Percentiles rank a stretch among this genome's conserved stretches.
phyloP scores from a whole-genome alignment of 169 alveolate species.

The Eimeria zaria region DNA sequence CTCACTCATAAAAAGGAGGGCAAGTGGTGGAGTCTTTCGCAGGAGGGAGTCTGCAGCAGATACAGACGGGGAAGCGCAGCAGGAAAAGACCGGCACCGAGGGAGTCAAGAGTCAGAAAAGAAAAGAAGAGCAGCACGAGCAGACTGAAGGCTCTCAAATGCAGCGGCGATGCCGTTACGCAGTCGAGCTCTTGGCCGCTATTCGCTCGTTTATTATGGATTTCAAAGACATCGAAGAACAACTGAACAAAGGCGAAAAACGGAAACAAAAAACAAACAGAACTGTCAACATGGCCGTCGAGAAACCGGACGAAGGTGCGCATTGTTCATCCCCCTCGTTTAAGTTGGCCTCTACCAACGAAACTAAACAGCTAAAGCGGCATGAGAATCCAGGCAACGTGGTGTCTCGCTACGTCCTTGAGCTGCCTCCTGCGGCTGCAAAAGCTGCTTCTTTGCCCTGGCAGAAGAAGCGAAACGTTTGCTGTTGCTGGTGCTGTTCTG shows the following conservation, averaged over 20 bases:
- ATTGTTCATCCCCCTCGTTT: neutral
- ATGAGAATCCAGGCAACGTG: neutral
- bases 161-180: constrained; percentile 62
- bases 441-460: neutral
- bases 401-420: neutral
- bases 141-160: neutral
- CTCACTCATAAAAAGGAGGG: neutral
- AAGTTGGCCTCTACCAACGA: neutral
- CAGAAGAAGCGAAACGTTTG: neutral
- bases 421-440: neutral
- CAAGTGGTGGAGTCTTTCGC: neutral
- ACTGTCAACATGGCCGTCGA: constrained; percentile 63
- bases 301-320: constrained; percentile 16
- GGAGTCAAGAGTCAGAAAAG: neutral
- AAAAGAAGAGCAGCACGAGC: neutral
- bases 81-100: neutral
- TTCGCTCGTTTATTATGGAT: constrained; percentile 30
- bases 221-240: constrained; percentile 46
- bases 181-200: constrained; percentile 35
- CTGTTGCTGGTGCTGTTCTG: neutral
- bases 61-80: constrained; percentile 34
- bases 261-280: constrained; percentile 29
- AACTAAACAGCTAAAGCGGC: neutral
- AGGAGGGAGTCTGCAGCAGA: constrained; percentile 42
- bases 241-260: constrained; percentile 38